Evolutionary conservation across 192 early-diverging fungal species (phyloP).

Genomic region (Tieghemiomyces parasiticus): DNA sequence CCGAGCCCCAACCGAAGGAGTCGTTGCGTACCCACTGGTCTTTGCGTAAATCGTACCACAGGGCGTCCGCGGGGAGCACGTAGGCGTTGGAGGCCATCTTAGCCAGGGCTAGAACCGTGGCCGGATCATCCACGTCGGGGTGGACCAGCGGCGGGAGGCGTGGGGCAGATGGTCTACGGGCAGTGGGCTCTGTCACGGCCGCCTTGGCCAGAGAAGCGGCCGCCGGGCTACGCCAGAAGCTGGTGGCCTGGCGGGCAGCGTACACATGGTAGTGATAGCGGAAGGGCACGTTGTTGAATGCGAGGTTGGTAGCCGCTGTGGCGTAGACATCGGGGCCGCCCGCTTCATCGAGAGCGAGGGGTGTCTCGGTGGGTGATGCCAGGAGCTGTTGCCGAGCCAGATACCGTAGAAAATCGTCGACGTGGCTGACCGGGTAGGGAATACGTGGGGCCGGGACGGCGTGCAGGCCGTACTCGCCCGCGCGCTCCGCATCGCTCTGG

Average conservation of each 20-base stretch:
- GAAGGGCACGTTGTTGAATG: background rate
- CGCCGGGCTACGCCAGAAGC: background rate
- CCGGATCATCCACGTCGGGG: conserved; percentile 58
- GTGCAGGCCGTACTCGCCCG: background rate
- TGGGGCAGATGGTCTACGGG: no score
- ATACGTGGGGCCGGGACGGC: background rate
- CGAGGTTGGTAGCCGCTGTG: no score
- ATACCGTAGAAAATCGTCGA: background rate
- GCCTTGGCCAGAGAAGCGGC: background rate
- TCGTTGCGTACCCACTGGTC: conserved; percentile 39
- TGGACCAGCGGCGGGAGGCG: conserved; percentile 19
- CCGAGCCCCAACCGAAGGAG: conserved; percentile 55
- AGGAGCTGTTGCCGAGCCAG: no score
- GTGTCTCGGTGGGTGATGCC: background rate
- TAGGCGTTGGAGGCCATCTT: conserved; percentile 81
- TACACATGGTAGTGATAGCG: background rate
- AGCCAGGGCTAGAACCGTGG: conserved; percentile 55
- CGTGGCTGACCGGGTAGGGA: background rate
- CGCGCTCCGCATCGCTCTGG: background rate
- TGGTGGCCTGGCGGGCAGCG: background rate
- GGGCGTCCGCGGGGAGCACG: conserved; percentile 36
- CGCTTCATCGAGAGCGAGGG: background rate
- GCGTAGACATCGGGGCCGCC: background rate
- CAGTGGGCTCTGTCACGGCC: no score
- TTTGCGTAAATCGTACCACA: conserved; percentile 54